Conservation (phyloP, 2,329 filamentous ascomycete species). For the Penicillium aurantiogriseum region DNA sequence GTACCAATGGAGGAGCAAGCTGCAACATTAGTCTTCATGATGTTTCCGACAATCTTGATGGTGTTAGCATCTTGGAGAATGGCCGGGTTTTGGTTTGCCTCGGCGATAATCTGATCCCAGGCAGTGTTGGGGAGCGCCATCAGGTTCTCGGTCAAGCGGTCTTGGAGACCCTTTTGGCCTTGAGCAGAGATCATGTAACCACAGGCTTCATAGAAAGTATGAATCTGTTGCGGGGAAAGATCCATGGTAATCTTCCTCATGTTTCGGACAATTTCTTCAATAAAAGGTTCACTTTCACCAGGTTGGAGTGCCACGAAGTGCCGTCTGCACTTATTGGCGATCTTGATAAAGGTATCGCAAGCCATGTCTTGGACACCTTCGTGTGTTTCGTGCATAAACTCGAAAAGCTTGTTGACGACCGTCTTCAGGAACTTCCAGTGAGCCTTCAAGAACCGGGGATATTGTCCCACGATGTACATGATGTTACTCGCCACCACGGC, state of each 20-base stretch:
- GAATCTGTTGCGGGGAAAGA: constrained; percentile 91
- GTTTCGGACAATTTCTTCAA: constrained; percentile 95
- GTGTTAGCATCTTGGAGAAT: constrained; percentile 90
- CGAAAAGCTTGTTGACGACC: constrained; percentile 98
- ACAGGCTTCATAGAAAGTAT: constrained; percentile 98
- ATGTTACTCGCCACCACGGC: constrained; percentile 98
- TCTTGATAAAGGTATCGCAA: constrained; percentile 99
- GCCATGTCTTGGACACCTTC: constrained; percentile 99
- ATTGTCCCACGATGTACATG: constrained; percentile 99
- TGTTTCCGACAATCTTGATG: constrained; percentile 98
- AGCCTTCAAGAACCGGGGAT: constrained; percentile 95
- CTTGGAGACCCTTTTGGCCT: constrained; percentile 90
- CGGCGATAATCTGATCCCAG: constrained; percentile 91
- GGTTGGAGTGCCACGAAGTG: constrained; percentile 97
- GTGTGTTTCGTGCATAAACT: constrained; percentile 99
- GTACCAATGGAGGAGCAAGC: constrained; percentile 93
- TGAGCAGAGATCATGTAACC: constrained; percentile 99
- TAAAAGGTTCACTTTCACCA: constrained; percentile 92
- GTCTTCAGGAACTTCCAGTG: constrained; percentile 99
- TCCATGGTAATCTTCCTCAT: constrained; percentile 96
- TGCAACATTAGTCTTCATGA: constrained; percentile 99
- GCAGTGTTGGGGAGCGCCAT: constrained; percentile 93
- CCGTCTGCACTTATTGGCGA: constrained; percentile 93
- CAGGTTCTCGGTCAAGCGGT: constrained; percentile 82
- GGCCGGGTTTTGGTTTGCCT: constrained; percentile 78